phyloP scores from a whole-genome alignment of 139 green algal genomes.

The Closterium sp. region DNA sequence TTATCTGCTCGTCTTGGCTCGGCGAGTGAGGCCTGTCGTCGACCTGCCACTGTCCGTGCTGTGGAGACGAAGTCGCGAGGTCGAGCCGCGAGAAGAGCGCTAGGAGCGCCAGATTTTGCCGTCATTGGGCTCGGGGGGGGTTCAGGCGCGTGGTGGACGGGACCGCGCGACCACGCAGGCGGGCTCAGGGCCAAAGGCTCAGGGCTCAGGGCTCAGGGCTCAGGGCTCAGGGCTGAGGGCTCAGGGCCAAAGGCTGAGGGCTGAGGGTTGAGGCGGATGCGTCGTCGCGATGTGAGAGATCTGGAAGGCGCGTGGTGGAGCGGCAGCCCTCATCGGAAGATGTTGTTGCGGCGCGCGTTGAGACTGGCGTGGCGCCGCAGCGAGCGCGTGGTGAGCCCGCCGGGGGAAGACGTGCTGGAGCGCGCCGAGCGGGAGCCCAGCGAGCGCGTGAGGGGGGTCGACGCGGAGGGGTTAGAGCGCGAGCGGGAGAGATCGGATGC shows the following conservation, averaged over 20 bases:
- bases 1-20: not conserved
- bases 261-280: too few relatives aligned
- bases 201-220: too few relatives aligned
- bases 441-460: not conserved
- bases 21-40: not conserved
- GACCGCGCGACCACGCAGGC: too few relatives aligned
- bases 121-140: too few relatives aligned
- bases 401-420: not conserved
- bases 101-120: not conserved
- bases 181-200: too few relatives aligned
- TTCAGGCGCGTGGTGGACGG: too few relatives aligned
- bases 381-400: not conserved
- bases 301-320: not conserved
- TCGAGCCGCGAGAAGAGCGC: not conserved
- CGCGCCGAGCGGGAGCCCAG: not conserved
- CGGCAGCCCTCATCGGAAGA: not conserved
- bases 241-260: too few relatives aligned
- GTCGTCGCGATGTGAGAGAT: too few relatives aligned
- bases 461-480: not conserved
- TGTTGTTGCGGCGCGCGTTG: not conserved
- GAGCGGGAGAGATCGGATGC: not conserved
- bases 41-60: not conserved
- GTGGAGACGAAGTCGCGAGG: not conserved
- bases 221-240: too few relatives aligned
- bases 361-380: not conserved